Base-by-base conservation (phyloP, 345 rosid species). In the Pugionium cornutum region DNA sequence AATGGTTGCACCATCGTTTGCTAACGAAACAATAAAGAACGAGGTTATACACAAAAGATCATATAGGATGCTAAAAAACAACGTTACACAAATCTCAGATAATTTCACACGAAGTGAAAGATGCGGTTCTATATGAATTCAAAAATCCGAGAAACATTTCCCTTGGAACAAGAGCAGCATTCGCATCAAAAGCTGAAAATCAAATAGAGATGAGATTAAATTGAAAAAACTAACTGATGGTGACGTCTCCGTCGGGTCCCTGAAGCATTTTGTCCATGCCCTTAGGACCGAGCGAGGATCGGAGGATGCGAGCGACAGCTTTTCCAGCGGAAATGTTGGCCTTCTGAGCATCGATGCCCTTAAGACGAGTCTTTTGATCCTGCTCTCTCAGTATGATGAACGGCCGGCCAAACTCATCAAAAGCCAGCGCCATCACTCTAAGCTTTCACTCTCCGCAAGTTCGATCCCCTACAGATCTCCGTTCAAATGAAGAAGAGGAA, bases 181-280 rank as follows among this genome's bases (percentile, higher is more conserved):
- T 18, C 18, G 18, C 18, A 18, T 18, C 18, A 18, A 11, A 65
- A 50, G 41, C 29, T 28, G 32, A 37, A 18, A 57, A 64, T 6
- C 18, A 64, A 43, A 11, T 18, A 53, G 90, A 85, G 7, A 11
- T 32, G 35, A 45, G 4, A 4, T n/a, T 35, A 49, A 58, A 10
- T 18, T 18, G 9, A 35, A 7, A 57, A 43, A 53, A 77, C 89
- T 48, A 36, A 91, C 99, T 77, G 75, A 89, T 79, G 63, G 95
- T 86, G 78, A 91, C 87, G 62, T 95, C 97, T 70, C 95, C 99
- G 68, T 88, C 97, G 71, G 99, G 97, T 78, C 92, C 84, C 44
- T 88, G 96, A 60, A 94, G 95, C 87, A 94, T 90, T 81, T 94
- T 90, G 70, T 94, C 97, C 99, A 91, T 94, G 52, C 99, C 97